Evolutionary conservation across 2,329 filamentous ascomycete species (phyloP).

Genomic region (Drechslerella stenobrocha): DNA sequence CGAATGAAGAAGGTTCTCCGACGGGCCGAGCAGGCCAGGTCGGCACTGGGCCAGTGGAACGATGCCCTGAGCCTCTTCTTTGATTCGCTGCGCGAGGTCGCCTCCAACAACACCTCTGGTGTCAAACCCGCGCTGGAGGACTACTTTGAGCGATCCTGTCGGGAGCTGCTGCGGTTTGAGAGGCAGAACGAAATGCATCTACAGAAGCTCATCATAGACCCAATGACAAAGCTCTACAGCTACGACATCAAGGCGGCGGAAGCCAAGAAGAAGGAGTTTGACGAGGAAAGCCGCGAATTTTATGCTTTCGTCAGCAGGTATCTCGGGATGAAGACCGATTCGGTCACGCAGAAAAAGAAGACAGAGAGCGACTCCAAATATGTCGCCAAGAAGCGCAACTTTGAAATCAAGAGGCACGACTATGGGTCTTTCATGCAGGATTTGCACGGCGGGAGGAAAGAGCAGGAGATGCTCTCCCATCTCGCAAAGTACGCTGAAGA

Average conservation of each 20-base stretch:
- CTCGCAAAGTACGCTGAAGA: constrained; percentile 91
- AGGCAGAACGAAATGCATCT: constrained; percentile 79
- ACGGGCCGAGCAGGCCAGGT: constrained; percentile 83
- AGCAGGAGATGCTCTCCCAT: constrained; percentile 93
- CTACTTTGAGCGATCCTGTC: constrained; percentile 95
- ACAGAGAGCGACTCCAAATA: constrained; percentile 95
- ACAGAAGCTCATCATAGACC: constrained; percentile 92
- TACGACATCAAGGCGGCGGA: constrained; percentile 98
- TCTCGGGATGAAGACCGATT: constrained; percentile 93
- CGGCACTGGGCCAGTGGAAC: constrained; percentile 79
- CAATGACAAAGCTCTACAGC: constrained; percentile 85
- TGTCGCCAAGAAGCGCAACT: constrained; percentile 87
- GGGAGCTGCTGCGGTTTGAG: constrained; percentile 86
- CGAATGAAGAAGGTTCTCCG: constrained; percentile 97
- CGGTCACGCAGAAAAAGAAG: constrained; percentile 94
- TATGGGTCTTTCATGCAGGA: constrained; percentile 99
- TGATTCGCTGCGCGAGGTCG: constrained; percentile 76
- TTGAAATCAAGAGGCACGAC: constrained; percentile 96
- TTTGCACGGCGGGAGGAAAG: constrained; percentile 96
- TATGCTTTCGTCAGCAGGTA: constrained; percentile 94
- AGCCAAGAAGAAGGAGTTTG: constrained; percentile 94
- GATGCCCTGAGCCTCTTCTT: constrained; percentile 81
- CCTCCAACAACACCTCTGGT: constrained; percentile 87
- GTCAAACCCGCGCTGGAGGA: constrained; percentile 97
- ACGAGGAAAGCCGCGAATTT: constrained; percentile 98